These are phyloP conservation scores for Aegilops bicornis DNA, from an alignment of 176 grass and related monocot genomes.

Conservation along the genomic window DNA sequence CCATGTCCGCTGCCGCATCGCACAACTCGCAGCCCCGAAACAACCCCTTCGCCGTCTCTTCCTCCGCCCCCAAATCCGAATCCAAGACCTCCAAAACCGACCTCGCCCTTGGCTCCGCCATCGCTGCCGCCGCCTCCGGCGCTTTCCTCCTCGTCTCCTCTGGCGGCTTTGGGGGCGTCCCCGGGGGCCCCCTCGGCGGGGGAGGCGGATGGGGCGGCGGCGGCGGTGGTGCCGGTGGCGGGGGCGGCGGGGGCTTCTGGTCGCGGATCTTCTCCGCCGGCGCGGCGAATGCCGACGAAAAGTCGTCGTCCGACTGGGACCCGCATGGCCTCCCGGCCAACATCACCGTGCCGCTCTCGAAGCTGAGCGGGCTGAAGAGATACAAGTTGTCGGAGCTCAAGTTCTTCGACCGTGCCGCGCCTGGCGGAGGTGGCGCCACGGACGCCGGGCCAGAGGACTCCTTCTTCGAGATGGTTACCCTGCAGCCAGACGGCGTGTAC, in stretches of 20 bases:
- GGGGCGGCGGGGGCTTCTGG: conserved; percentile 74
- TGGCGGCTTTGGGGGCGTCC: conserved; percentile 49
- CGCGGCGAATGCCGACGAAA: conserved; percentile 68
- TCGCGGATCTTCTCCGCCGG: conserved; percentile 52
- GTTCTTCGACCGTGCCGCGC: conserved; percentile 57
- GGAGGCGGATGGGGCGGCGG: conserved; percentile 61
- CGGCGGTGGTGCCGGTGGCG: conserved; percentile 26
- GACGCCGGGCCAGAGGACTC: conserved; percentile 74
- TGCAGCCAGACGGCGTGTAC: conserved; percentile 87
- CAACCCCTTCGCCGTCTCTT: conserved; percentile 7
- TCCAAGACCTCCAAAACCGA: conserved; percentile 43
- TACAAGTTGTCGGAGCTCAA: conserved; percentile 93
- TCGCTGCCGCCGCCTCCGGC: conserved; percentile 42
- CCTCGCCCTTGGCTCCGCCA: conserved; percentile 47
- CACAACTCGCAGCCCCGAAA: conserved; percentile 24
- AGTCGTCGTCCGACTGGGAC: conserved; percentile 64
- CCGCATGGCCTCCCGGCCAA: conserved; percentile 75
- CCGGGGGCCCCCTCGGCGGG: conserved; percentile 36
- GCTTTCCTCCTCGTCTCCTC: conserved; percentile 53
- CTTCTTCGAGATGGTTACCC: conserved; percentile 95
- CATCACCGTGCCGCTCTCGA: conserved; percentile 69
- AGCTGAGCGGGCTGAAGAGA: conserved; percentile 82
- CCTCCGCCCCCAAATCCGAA: conserved; percentile 36
- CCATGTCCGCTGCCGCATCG: conserved; percentile 27
- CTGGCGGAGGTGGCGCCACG: conserved; percentile 22